Conservation (phyloP, 139 green algal genomes). For the Micromonas commoda region DNA sequence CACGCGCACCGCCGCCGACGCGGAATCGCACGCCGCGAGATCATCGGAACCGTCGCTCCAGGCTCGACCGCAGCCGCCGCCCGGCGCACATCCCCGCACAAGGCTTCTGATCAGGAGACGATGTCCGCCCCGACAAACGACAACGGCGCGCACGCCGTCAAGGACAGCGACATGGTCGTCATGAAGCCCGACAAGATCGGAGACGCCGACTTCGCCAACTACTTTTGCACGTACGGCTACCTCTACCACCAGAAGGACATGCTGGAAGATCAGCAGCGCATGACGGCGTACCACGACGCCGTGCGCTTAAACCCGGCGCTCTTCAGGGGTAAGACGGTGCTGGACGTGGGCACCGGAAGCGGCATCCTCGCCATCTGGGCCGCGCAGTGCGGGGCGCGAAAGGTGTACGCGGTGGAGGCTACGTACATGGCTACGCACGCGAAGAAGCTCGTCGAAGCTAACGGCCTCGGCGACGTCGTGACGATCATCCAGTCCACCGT, state of each 20-base stretch:
- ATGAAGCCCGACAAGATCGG: conserved; percentile 9
- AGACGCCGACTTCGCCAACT: conserved; percentile 83
- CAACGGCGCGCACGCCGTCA: not conserved
- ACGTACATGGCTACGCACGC: conserved; percentile 86
- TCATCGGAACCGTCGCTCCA: too few species aligned
- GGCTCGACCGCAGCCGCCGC: too few species aligned
- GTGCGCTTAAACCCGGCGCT: conserved; percentile 56
- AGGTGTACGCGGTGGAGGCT: conserved; percentile 93
- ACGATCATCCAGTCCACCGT: conserved; percentile 93
- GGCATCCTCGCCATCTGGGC: conserved; percentile 96
- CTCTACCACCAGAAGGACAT: conserved; percentile 99
- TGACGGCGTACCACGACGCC: conserved; percentile 82
- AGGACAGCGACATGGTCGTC: not conserved
- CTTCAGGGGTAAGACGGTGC: conserved; percentile 73
- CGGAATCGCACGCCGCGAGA: too few species aligned
- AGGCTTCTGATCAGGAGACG: too few species aligned
- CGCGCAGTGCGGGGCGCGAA: conserved; percentile 53
- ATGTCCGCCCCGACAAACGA: not conserved
- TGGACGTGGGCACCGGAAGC: conserved; percentile 92
- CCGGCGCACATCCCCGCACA: too few species aligned
- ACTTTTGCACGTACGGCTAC: conserved; percentile 93
- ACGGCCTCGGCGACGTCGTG: conserved; percentile 71
- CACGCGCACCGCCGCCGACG: too few species aligned
- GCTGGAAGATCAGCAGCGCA: conserved; percentile 94
- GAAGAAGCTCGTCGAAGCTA: conserved; percentile 62